These are phyloP conservation scores for Yarrowia hollandica DNA, from an alignment of 805 yeast species.

Conservation along the genomic window DNA sequence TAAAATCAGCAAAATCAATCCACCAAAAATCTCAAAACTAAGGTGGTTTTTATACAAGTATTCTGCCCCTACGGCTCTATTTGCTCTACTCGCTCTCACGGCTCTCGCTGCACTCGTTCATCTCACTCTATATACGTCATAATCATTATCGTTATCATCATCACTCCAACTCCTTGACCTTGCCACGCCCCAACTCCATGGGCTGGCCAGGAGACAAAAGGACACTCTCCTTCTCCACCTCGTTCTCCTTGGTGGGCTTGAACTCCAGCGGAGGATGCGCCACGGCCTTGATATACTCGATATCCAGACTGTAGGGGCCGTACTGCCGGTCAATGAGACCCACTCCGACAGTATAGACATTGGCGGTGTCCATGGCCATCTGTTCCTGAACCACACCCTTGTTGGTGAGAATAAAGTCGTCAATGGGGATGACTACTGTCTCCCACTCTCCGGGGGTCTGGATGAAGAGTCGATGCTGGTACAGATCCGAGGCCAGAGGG, in stretches of 20 bases:
- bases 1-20: too few relatives aligned
- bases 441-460: conserved; percentile 79
- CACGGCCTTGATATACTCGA: conserved; percentile 72
- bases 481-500: conserved; percentile 72
- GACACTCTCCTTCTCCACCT: neutral
- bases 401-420: conserved; percentile 79
- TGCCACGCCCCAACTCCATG: conserved; percentile 13
- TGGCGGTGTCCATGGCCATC: conserved; percentile 57
- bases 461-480: conserved; percentile 76
- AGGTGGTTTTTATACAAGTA: too few relatives aligned
- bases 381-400: conserved; percentile 70
- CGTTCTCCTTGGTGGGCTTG: conserved; percentile 9
- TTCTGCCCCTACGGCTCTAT: too few relatives aligned
- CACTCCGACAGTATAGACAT: conserved; percentile 70
- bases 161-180: conserved; percentile 20
- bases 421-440: conserved; percentile 72
- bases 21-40: too few relatives aligned
- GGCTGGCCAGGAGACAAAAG: conserved; percentile 16
- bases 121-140: too few relatives aligned
- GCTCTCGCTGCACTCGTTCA: too few relatives aligned
- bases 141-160: neutral
- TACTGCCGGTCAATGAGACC: conserved; percentile 75
- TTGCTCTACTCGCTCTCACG: too few relatives aligned
- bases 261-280: conserved; percentile 26
- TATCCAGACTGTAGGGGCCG: conserved; percentile 69